phyloP scores from a whole-genome alignment of 164 flowering plant genomes.

The Chimonanthus praecox region DNA sequence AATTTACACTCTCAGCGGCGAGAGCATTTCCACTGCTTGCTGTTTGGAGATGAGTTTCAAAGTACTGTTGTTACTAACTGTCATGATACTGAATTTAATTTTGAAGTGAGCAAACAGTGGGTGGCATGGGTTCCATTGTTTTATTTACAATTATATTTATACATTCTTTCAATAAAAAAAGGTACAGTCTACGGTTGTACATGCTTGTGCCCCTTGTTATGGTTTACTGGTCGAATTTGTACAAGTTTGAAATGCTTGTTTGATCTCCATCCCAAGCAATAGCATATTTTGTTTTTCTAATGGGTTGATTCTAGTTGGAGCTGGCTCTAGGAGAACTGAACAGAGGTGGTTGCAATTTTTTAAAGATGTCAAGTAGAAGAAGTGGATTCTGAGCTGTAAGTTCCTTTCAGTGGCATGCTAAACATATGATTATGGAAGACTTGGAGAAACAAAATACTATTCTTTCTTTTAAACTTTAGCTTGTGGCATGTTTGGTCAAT shows the following conservation, averaged over 20 bases:
- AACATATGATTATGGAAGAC: not conserved
- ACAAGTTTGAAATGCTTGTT: not conserved
- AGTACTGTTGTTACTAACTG: conserved; percentile 16
- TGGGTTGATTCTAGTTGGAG: not conserved
- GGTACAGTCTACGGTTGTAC: not conserved
- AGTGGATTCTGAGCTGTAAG: not conserved
- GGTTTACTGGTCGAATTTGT: not conserved
- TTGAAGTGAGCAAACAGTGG: conserved; percentile 15
- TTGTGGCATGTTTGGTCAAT: no score
- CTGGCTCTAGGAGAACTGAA: not conserved
- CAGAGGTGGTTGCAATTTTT: no score
- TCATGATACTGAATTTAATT: conserved; percentile 15
- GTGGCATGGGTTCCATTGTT: conserved; percentile 8
- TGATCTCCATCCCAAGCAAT: not conserved
- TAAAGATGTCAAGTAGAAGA: not conserved
- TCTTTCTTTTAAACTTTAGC: no score
- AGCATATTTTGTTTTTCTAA: not conserved
- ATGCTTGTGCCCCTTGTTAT: not conserved
- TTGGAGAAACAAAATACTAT: no score
- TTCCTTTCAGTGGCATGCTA: not conserved
- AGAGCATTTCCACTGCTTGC: conserved; percentile 23
- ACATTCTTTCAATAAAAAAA: conserved; percentile 1
- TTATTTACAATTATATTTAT: conserved; percentile 3
- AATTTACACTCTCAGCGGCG: conserved; percentile 35
- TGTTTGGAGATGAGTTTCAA: conserved; percentile 7